Evolutionary conservation across 768 basidiomycete species (phyloP).

Genomic region (Auriscalpium orientale): DNA sequence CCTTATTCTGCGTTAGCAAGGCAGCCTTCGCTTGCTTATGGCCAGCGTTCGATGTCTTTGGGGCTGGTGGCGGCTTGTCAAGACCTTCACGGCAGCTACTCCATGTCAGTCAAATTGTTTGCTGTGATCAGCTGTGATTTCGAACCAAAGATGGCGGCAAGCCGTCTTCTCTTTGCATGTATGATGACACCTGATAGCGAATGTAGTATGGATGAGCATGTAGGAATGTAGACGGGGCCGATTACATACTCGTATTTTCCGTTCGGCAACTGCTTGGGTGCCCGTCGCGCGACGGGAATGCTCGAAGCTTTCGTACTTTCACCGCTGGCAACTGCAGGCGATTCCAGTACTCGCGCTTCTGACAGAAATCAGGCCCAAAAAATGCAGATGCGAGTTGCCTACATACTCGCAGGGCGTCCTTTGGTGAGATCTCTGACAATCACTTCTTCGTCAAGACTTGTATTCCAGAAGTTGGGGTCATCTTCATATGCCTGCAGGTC

Average conservation of each 20-base stretch:
- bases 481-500: constrained; percentile 63
- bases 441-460: constrained; percentile 31
- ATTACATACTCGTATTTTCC: constrained; percentile 46
- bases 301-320: no score
- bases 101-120: background rate
- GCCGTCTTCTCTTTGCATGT: constrained; percentile 67
- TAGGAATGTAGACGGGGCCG: background rate
- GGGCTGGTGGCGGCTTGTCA: constrained; percentile 37
- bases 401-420: background rate
- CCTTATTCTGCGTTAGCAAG: background rate
- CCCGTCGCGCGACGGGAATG: background rate
- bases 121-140: background rate
- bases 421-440: constrained; percentile 31
- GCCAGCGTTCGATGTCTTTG: constrained; percentile 23
- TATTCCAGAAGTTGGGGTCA: constrained; percentile 58
- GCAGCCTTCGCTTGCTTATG: background rate
- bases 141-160: constrained; percentile 73
- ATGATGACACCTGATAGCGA: constrained; percentile 59
- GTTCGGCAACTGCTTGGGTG: constrained; percentile 41
- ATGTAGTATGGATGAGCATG: background rate
- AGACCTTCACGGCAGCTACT: constrained; percentile 72
- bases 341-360: background rate
- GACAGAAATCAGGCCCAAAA: background rate
- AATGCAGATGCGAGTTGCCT: constrained; percentile 14
- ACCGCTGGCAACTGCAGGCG: background rate